Conservation (phyloP, 768 basidiomycete species). For the Lentinula detonsa region DNA sequence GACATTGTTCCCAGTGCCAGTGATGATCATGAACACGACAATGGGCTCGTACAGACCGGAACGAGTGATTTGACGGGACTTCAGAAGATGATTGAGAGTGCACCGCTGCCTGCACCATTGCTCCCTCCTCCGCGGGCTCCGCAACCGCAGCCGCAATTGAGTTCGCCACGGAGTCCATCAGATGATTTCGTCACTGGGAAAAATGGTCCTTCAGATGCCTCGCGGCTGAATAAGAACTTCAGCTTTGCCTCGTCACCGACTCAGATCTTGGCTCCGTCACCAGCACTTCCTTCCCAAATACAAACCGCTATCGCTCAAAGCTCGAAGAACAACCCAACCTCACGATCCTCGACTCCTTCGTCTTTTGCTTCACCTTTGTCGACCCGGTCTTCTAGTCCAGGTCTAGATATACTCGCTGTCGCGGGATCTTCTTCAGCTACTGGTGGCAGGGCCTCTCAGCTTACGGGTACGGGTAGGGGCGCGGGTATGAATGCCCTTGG, state of each 20-base stretch:
- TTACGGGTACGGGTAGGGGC: not conserved
- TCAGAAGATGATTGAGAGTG: slow-evolving; percentile 33
- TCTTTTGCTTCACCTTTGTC: not conserved
- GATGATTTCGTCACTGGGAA: not conserved
- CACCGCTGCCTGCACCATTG: slow-evolving; percentile 41
- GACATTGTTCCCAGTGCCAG: slow-evolving; percentile 56
- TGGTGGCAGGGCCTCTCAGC: not conserved
- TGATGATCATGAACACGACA: slow-evolving; percentile 32
- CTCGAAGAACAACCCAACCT: not conserved
- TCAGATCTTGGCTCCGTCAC: not conserved
- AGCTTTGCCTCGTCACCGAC: not conserved
- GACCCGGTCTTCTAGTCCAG: not conserved
- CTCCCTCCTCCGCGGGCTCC: slow-evolving; percentile 24
- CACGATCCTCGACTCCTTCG: not conserved
- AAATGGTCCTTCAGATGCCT: not conserved
- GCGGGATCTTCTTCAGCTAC: not conserved
- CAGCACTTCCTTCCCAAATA: not conserved
- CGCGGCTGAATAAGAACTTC: not conserved
- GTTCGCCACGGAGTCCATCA: not conserved
- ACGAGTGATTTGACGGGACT: slow-evolving; percentile 27
- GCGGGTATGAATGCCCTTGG: not conserved
- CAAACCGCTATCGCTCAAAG: not conserved
- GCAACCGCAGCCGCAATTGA: slow-evolving; percentile 10
- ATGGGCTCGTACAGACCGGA: not conserved
- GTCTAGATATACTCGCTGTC: not conserved